Evolutionary conservation across 2,329 filamentous ascomycete genomes (phyloP), one percentile per base, ranked within the genome.

Genomic region (Trichophyton equinum): DNA sequence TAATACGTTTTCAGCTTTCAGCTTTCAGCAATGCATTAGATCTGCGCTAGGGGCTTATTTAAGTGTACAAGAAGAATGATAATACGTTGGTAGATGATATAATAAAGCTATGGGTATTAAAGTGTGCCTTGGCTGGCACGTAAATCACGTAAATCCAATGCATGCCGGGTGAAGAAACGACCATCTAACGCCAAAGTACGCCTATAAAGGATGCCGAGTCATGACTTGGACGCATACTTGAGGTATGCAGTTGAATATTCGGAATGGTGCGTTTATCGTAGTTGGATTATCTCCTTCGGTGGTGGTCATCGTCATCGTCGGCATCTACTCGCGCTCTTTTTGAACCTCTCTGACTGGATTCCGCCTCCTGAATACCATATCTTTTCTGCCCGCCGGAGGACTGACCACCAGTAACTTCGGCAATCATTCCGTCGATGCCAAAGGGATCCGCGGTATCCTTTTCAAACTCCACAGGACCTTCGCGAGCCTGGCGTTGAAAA

Each of bases 381-480:
- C 74, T 73, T 66, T 77, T 77, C 68, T 75, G 72, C 55, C 76
- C 68, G 65, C 80, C 77, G 61, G 77, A 80, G 8, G 71, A 69
- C 62, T 69, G 72, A 59, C 78, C 73, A 60, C 78, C 73, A 81
- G 79, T 79, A 27, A 81, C 91, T 73, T 96, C 91, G 40, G 84
- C 87, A 72, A 99, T 84, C 78, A 99, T 95, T 69, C 89, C 88
- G 71, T 95, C 91, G 67, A 97, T 94, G 57, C 95, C 91, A 73
- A 97, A 97, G 0, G 91, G 91, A 74, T 97, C 92, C 18, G 82
- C 79, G 46, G 73, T 82, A 59, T 96, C 92, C 75, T 92, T 95
- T 74, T 97, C 92, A 68, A 99, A 99, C 73, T 96, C 89, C 30
- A 99, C 94, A 0, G 94, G 94, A 4, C 94, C 94, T 68, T 95